Evolutionary conservation across 768 basidiomycete genomes (phyloP).

Genomic region (Gymnopilus junonius): DNA sequence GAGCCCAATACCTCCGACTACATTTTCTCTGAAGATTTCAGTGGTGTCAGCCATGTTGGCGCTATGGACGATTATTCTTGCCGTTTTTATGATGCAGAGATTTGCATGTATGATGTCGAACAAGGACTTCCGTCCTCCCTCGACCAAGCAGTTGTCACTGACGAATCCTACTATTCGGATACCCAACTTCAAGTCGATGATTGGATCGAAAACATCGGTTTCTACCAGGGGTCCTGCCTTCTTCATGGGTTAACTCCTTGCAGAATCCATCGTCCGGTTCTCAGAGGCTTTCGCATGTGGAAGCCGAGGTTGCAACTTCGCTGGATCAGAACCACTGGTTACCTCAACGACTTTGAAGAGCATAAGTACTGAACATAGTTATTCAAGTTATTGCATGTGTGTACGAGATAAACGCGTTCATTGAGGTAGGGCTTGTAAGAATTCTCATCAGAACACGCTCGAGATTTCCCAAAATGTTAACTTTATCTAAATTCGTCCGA

Average conservation of each 20-base stretch:
- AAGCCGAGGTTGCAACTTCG: constrained; percentile 62
- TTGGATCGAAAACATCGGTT: constrained; percentile 21
- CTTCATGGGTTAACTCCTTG: constrained; percentile 38
- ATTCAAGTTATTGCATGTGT: not conserved
- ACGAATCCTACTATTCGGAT: not conserved
- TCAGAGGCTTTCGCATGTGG: constrained; percentile 42
- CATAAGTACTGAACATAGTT: not conserved
- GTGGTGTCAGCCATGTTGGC: not conserved
- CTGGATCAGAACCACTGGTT: constrained; percentile 65
- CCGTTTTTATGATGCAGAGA: not conserved
- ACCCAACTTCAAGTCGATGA: not conserved
- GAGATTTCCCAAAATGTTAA: no score
- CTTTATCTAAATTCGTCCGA: no score
- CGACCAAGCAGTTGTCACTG: not conserved
- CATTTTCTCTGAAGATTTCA: not conserved
- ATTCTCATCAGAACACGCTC: no score
- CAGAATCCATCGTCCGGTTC: not conserved
- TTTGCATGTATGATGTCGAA: not conserved
- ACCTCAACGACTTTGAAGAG: constrained; percentile 49
- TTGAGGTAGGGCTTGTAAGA: no score
- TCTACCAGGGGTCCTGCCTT: constrained; percentile 58
- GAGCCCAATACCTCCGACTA: not conserved
- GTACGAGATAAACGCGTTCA: not conserved
- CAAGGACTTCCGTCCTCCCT: not conserved
- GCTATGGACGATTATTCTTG: not conserved